These are phyloP conservation scores for Boletus subparvulus DNA, from an alignment of 768 basidiomycete species.

Conservation along the genomic window DNA sequence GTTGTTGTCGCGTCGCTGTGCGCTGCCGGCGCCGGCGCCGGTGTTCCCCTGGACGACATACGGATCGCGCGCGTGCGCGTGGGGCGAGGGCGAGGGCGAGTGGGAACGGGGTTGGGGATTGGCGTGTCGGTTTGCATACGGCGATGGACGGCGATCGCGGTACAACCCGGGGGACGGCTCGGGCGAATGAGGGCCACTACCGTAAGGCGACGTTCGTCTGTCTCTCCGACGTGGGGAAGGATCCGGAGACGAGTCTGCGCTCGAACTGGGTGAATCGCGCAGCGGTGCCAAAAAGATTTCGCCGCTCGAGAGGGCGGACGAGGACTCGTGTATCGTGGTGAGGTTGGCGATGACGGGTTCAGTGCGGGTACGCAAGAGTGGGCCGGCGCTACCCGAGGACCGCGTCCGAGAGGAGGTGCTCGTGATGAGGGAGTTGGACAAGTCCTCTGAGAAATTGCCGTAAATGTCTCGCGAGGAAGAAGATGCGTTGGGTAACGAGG, in stretches of 20 bases:
- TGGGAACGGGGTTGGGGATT: conserved; percentile 1
- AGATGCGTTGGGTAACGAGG: conserved; percentile 25
- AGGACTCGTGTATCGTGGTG: conserved; percentile 29
- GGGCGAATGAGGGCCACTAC: conserved; percentile 15
- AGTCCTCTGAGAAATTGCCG: conserved; percentile 28
- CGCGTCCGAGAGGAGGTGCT: conserved; percentile 19
- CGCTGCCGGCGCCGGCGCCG: too few relatives aligned
- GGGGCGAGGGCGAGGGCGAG: conserved; percentile 20
- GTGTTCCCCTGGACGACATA: not conserved
- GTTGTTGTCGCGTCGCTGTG: conserved; percentile 23
- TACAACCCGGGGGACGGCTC: conserved; percentile 29
- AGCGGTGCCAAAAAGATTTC: conserved; percentile 29
- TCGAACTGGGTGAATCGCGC: conserved; percentile 9
- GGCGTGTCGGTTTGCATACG: conserved; percentile 15
- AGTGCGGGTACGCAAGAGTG: conserved; percentile 30
- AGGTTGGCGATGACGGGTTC: conserved; percentile 28
- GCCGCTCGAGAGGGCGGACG: conserved; percentile 21
- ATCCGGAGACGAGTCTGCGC: conserved; percentile 24
- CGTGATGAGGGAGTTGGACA: conserved; percentile 21
- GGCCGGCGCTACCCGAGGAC: not conserved
- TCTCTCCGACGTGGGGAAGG: conserved; percentile 30
- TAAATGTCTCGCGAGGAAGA: conserved; percentile 22
- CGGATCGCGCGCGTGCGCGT: conserved; percentile 8
- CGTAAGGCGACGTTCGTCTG: conserved; percentile 25
- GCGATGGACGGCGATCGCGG: conserved; percentile 26